Conservation (phyloP, 208 protist genomes). For the Leptomonas pyrrhocoris region DNA sequence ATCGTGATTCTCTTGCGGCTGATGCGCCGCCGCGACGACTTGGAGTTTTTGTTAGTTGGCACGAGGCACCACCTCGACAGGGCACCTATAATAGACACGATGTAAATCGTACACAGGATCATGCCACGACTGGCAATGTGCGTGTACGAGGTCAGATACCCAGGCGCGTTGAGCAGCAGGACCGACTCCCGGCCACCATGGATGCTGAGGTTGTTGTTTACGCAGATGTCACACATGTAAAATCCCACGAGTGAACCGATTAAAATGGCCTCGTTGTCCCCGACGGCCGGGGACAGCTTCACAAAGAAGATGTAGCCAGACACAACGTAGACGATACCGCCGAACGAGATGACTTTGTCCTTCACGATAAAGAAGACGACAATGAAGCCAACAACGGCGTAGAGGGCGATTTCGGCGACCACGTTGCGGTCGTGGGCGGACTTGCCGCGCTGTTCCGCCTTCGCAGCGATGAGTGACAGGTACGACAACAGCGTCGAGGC, state of each 20-base stretch:
- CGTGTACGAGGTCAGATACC: slow-evolving; percentile 66
- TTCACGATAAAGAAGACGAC: slow-evolving; percentile 63
- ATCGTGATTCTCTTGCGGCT: slow-evolving; percentile 68
- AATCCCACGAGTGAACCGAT: slow-evolving; percentile 77
- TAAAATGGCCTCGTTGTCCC: slow-evolving; percentile 82
- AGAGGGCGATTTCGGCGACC: slow-evolving; percentile 37
- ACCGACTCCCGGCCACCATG: slow-evolving; percentile 43
- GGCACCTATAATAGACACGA: slow-evolving; percentile 39
- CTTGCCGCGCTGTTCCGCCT: slow-evolving; percentile 38
- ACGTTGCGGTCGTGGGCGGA: slow-evolving; percentile 46
- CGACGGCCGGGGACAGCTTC: slow-evolving; percentile 50
- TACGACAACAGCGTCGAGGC: slow-evolving; percentile 81
- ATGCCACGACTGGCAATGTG: slow-evolving; percentile 76
- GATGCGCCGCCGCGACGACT: slow-evolving; percentile 65
- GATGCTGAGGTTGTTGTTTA: slow-evolving; percentile 66
- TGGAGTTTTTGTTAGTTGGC: slow-evolving; percentile 68
- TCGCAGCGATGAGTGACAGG: slow-evolving; percentile 57
- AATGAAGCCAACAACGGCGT: slow-evolving; percentile 46
- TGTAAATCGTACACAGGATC: slow-evolving; percentile 67
- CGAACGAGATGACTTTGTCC: slow-evolving; percentile 68
- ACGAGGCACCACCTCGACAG: slow-evolving; percentile 59
- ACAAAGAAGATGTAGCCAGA: slow-evolving; percentile 70
- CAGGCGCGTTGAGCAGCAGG: slow-evolving; percentile 43
- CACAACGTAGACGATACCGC: slow-evolving; percentile 65
- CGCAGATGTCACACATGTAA: slow-evolving; percentile 74